Conservation (phyloP, 2,329 filamentous ascomycete genomes). For the Orbilia oligospora region DNA sequence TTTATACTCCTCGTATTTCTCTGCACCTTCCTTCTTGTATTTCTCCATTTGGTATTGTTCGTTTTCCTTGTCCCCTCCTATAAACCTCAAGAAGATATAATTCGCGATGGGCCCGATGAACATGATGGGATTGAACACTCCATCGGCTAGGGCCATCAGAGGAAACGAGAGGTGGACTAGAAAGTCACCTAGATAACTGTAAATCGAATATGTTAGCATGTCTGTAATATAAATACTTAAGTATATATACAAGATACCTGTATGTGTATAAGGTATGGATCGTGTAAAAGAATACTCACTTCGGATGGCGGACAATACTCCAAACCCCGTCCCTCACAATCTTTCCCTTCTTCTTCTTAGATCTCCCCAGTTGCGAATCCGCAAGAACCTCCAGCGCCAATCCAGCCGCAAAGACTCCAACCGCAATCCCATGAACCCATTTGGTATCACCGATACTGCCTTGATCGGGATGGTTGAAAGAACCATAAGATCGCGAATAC, state of each 20-base stretch:
- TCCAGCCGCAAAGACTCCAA: slow-evolving; percentile 73
- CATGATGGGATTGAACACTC: slow-evolving; percentile 72
- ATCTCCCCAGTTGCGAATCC: slow-evolving; percentile 72
- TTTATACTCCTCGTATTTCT: slow-evolving; percentile 72
- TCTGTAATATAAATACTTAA: not conserved
- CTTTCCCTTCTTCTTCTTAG: slow-evolving; percentile 67
- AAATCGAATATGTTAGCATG: not conserved
- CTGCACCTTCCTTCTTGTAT: slow-evolving; percentile 70
- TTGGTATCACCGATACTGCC: slow-evolving; percentile 61
- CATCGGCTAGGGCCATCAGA: slow-evolving; percentile 72
- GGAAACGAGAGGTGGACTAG: slow-evolving; percentile 75
- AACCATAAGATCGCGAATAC: slow-evolving; percentile 61
- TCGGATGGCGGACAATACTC: slow-evolving; percentile 75
- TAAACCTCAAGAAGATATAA: slow-evolving; percentile 73
- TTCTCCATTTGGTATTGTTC: slow-evolving; percentile 71
- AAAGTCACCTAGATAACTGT: slow-evolving; percentile 75
- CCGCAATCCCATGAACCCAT: slow-evolving; percentile 67
- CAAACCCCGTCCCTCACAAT: slow-evolving; percentile 74
- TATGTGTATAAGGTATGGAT: no score
- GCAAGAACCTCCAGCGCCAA: slow-evolving; percentile 73
- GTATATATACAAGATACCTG: no score
- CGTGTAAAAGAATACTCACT: slow-evolving; percentile 68
- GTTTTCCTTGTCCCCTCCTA: slow-evolving; percentile 73
- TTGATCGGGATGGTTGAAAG: no score
- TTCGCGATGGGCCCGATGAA: slow-evolving; percentile 73